A percentile compares a stretch with the other conserved stretches of the same genome.
Evolutionary conservation across 176 grass and related monocot species (phyloP).

Genomic region (Eragrostis nindensis): DNA sequence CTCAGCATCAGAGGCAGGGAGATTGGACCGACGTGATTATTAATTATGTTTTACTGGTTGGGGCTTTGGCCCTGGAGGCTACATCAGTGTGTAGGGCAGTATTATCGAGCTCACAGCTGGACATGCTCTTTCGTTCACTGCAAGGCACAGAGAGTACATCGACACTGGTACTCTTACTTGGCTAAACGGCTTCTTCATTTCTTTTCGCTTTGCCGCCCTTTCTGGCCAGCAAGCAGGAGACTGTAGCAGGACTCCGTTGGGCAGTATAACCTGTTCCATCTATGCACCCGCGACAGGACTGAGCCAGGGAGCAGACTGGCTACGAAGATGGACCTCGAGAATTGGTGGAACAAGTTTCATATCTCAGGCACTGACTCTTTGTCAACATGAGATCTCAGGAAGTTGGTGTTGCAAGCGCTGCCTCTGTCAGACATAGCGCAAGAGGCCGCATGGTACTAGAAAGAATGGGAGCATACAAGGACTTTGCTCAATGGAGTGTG

Average conservation of each 20-base stretch:
- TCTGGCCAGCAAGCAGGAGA: conserved; percentile 23
- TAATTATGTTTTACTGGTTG: conserved; percentile 49
- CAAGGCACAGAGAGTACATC: background rate
- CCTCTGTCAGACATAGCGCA: conserved; percentile 6
- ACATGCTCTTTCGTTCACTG: background rate
- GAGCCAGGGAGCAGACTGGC: conserved; percentile 12
- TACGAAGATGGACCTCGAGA: background rate
- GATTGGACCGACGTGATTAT: conserved; percentile 5
- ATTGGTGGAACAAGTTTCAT: conserved; percentile 27
- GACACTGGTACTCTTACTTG: no score
- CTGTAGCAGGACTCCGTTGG: conserved; percentile 23
- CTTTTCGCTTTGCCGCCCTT: conserved; percentile 20
- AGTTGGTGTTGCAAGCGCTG: conserved; percentile 14
- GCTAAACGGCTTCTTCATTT: conserved; percentile 1
- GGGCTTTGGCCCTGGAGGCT: conserved; percentile 41
- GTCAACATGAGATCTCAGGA: conserved; percentile 21
- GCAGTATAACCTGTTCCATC: conserved; percentile 26
- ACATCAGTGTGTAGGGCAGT: conserved; percentile 15
- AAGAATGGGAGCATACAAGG: conserved; percentile 3
- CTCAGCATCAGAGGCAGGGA: background rate
- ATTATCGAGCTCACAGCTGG: conserved; percentile 14
- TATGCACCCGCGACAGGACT: conserved; percentile 14
- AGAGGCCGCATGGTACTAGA: conserved; percentile 36
- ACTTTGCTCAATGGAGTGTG: conserved; percentile 33
- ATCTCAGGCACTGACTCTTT: conserved; percentile 25